Evolutionary conservation across 495 filamentous ascomycete genomes (phyloP), one percentile per base, ranked within the genome.

Genomic region (Staphylotrichum tortipilum): DNA sequence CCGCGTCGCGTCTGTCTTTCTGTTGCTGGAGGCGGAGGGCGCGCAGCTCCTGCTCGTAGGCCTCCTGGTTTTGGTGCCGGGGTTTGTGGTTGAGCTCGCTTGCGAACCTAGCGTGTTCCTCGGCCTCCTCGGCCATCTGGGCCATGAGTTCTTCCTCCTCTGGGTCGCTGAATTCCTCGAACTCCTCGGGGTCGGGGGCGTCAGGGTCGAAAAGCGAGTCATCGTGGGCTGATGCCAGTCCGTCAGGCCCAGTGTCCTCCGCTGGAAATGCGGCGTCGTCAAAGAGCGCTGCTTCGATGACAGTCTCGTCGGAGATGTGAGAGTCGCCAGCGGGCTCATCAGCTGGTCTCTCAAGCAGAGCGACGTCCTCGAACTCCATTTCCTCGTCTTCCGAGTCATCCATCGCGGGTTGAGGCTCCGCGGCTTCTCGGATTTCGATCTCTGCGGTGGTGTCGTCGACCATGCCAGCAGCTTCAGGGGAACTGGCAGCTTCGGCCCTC

Each of bases 81-180:
- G 79, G 75, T 39, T 80, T 82, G 52, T 84, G 77, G 62, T 92
- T 95, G 23, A 97, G 72, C 14, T 83, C 80, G 38, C 85, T 88
- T 4, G 92, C 87, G 60, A 98, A 97, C 7, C 89, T 80, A 7
- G 83, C 88, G 60, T 98, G 90, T 52, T 95, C 92, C 70, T 95
- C 86, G 3, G 82, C 84, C 73, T 97, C 92, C 7, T 81, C 78
- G 9, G 88, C 88, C 53, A 98, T 79, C 53, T 90, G 88, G 21
- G 76, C 78, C 34, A 97, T 71, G 5, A 97, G 73, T 42, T 92
- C 89, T 64, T 89, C 88, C 52, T 97, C 91, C 68, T 95, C 91
- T 0, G 89, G 84, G 54, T 97, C 91, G 23, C 82, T 88, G 57
- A 85, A 87, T 7, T 67, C 69, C 22, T 73, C 68, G 38, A 68